Evolutionary conservation across 352 stramenopile genomes (phyloP).

Genomic region (Pythium phragmitis): DNA sequence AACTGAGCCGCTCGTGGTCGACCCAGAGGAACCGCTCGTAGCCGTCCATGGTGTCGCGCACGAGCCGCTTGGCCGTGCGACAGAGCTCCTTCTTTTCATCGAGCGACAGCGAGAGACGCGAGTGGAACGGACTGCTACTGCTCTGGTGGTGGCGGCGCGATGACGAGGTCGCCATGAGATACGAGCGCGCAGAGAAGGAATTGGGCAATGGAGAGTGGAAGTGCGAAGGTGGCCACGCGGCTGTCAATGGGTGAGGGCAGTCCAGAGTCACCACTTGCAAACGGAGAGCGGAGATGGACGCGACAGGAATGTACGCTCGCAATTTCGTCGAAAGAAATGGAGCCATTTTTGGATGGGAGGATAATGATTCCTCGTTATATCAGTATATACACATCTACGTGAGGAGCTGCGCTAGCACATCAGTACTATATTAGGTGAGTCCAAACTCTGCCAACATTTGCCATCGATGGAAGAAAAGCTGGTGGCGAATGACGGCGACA

Average conservation of each 20-base stretch:
- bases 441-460: neutral
- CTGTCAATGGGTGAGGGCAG: too few species aligned
- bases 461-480: neutral
- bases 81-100: constrained; percentile 60
- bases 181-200: neutral
- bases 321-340: neutral
- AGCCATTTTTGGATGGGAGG: neutral
- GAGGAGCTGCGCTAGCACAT: too few species aligned
- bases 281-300: neutral
- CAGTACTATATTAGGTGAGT: neutral
- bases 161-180: neutral
- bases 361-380: neutral
- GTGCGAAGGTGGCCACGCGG: too few species aligned
- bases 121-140: constrained; percentile 48
- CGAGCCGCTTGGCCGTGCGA: constrained; percentile 42
- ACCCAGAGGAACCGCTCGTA: constrained; percentile 51
- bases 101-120: constrained; percentile 40
- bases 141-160: neutral
- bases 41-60: constrained; percentile 46
- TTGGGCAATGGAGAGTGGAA: too few species aligned
- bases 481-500: neutral
- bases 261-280: too few species aligned
- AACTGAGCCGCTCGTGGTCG: constrained; percentile 37
- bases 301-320: neutral
- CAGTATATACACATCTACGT: too few species aligned